phyloP scores from a whole-genome alignment of 768 basidiomycete genomes.

The Wakefieldia striispora region DNA sequence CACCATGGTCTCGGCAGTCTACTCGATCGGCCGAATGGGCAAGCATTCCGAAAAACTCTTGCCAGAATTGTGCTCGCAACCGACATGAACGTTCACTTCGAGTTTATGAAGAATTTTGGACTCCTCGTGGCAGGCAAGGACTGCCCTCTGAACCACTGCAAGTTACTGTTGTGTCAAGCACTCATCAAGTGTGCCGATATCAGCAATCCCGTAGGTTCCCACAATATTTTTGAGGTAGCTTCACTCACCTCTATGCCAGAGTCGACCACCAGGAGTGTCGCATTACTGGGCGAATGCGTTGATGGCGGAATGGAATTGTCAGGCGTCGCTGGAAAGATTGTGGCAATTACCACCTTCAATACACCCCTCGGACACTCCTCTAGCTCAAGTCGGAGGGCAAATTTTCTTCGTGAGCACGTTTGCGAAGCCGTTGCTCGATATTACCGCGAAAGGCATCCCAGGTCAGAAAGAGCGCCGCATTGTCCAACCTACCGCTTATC shows the following conservation, averaged over 20 bases:
- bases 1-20: slow-evolving; percentile 72
- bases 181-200: slow-evolving; percentile 98
- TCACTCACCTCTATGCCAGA: slow-evolving; percentile 43
- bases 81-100: slow-evolving; percentile 89
- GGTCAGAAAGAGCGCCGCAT: slow-evolving; percentile 41
- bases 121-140: slow-evolving; percentile 43
- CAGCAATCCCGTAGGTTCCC: slow-evolving; percentile 84
- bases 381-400: slow-evolving; percentile 77
- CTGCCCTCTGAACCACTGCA: slow-evolving; percentile 43
- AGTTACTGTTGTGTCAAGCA: slow-evolving; percentile 81
- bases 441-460: slow-evolving; percentile 70
- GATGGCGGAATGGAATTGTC: slow-evolving; percentile 86
- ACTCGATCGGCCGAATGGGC: slow-evolving; percentile 52
- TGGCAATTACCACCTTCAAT: slow-evolving; percentile 66
- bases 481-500: slow-evolving; percentile 9
- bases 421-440: slow-evolving; percentile 79
- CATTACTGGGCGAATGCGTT: slow-evolving; percentile 91
- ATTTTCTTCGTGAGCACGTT: slow-evolving; percentile 86
- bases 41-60: slow-evolving; percentile 69
- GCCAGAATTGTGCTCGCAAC: slow-evolving; percentile 84
- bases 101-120: slow-evolving; percentile 74
- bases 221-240: neutral
- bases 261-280: slow-evolving; percentile 88
- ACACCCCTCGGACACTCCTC: slow-evolving; percentile 43
- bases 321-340: slow-evolving; percentile 81